phyloP scores from a whole-genome alignment of 2,329 filamentous ascomycete genomes.

The Epichloe glyceriae region DNA sequence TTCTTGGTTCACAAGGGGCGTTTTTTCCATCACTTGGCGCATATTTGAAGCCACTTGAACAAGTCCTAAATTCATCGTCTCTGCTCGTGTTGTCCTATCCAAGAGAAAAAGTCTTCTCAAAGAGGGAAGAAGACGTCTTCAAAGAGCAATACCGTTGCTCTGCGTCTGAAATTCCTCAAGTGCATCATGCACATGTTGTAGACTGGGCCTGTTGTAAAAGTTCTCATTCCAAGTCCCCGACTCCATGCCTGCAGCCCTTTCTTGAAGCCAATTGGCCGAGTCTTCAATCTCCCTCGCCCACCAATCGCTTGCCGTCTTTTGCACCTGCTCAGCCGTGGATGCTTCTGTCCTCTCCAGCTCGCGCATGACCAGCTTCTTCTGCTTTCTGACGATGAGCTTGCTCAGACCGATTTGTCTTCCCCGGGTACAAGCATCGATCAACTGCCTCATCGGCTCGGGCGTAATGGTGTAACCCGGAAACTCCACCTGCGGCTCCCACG shows the following conservation, averaged over 20 bases:
- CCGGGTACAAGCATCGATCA: constrained; percentile 40
- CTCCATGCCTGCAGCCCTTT: constrained; percentile 25
- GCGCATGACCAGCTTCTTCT: constrained; percentile 33
- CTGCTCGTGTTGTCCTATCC: too few relatives aligned
- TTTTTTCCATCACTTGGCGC: too few relatives aligned
- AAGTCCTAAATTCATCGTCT: too few relatives aligned
- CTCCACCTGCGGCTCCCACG: constrained; percentile 40
- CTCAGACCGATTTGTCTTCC: constrained; percentile 33
- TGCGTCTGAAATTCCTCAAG: constrained; percentile 14
- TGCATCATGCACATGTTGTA: constrained; percentile 28
- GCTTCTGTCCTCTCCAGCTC: constrained; percentile 17
- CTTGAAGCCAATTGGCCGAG: constrained; percentile 33
- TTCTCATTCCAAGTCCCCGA: constrained; percentile 36
- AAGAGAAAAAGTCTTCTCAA: too few relatives aligned
- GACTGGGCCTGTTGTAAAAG: constrained; percentile 33
- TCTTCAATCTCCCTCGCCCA: constrained; percentile 35
- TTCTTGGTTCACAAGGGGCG: too few relatives aligned
- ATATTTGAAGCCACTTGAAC: neutral
- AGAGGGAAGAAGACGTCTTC: neutral
- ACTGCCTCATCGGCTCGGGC: constrained; percentile 28
- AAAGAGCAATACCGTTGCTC: neutral
- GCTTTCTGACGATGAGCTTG: constrained; percentile 29
- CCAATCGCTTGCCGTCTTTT: constrained; percentile 29
- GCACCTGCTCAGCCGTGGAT: constrained; percentile 23
- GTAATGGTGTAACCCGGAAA: constrained; percentile 41